These are phyloP conservation scores for Bonia amplexicaulis DNA, from an alignment of 176 grass and related monocot species.

Conservation along the genomic window DNA sequence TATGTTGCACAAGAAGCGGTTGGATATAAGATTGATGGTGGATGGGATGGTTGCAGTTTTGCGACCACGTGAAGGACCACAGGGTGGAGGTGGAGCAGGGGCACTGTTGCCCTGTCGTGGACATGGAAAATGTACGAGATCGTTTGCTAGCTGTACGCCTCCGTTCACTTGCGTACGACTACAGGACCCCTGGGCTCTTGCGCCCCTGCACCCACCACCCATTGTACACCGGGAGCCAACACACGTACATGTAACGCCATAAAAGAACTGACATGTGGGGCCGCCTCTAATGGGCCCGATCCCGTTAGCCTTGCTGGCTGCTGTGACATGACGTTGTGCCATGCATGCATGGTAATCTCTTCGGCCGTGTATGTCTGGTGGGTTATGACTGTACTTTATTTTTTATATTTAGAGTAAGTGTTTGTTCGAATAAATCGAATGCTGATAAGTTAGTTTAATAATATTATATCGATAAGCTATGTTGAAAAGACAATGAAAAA, in stretches of 20 bases:
- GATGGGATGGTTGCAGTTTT: conserved; percentile 23
- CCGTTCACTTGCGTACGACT: conserved; percentile 14
- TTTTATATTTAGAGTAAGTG: no score
- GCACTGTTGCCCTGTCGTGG: conserved; percentile 22
- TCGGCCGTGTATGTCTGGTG: no score
- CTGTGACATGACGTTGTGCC: neutral
- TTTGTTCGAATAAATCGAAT: no score
- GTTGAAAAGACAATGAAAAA: no score
- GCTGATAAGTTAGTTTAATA: no score
- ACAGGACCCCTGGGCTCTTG: conserved; percentile 19
- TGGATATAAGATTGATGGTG: neutral
- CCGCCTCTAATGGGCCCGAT: neutral
- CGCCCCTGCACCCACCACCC: neutral
- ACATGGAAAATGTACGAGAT: conserved; percentile 30
- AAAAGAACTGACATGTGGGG: neutral
- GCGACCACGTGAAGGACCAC: conserved; percentile 39
- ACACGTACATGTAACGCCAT: neutral
- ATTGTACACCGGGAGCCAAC: neutral
- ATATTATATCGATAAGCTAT: no score
- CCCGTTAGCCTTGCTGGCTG: conserved; percentile 18
- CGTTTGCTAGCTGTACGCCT: conserved; percentile 46
- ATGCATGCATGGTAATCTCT: neutral
- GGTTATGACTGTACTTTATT: rapidly evolving
- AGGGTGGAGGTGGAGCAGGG: conserved; percentile 1
- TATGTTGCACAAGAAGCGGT: neutral